Evolutionary conservation across 306 rosid species (phyloP), one percentile per base, ranked within the genome.

Genomic region (Lupinus albus): DNA sequence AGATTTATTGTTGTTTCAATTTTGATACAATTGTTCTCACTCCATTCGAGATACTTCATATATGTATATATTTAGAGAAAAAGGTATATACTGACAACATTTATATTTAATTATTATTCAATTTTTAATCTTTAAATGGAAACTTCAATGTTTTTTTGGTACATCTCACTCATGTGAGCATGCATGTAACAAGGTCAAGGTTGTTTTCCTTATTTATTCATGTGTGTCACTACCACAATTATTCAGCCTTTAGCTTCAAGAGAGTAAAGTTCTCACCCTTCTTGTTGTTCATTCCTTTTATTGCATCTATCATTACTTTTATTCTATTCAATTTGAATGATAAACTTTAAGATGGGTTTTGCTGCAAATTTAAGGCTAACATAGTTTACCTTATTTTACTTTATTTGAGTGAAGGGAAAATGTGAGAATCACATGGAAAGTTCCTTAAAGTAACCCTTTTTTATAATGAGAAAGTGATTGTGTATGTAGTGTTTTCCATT

Each of bases 341-440:
- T 21, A 35, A 54, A 21, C 8, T 50, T n/a, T 12, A 15, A 45
- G 11, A 44, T 0, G 39, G 18, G 58, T 64, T 35, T 64, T 33
- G 32, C 33, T 56, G 39, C 71, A 53, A 54, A 13, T n/a, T 51
- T 35, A 51, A 50, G 18, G 11, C 48, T 39, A 25, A 41, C 38
- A 7, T 46, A 15, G 66, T 57, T 55, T 14, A 15, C 2, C 15
- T 76, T 58, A 28, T 30, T 14, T n/a, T 59, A 39, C 36, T 60
- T 76, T 61, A 61, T 32, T 42, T 14, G 12, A 8, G 54, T 59
- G 57, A 75, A 49, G 3, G 13, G 6, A 38, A 60, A 66, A 58
- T 52, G 73, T 74, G 17, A 25, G 4, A 25, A 25, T 25, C 30
- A 25, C 30, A 25, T 25, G 30, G 28, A 25, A 25, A 25, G 30